These are phyloP conservation scores for Cryptosporidium viatorum DNA, from an alignment of 169 alveolate genomes.

Conservation along the genomic window DNA sequence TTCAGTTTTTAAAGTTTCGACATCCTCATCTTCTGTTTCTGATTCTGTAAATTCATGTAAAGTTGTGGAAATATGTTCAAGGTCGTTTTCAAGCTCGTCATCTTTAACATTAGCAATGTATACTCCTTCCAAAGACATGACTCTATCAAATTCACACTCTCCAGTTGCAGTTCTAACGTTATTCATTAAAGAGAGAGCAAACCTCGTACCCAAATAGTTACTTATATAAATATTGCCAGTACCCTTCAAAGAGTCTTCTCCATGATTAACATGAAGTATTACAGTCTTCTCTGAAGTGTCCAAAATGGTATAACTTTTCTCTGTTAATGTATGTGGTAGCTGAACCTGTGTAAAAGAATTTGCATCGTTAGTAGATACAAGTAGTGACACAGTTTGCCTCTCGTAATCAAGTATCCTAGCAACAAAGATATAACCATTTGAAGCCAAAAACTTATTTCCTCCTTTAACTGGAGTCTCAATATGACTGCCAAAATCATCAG, in stretches of 20 bases:
- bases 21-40: conserved; percentile 75
- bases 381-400: conserved; percentile 91
- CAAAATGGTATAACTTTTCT: conserved; percentile 93
- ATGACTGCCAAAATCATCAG: conserved; percentile 91
- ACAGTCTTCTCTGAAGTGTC: conserved; percentile 97
- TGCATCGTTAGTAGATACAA: conserved; percentile 91
- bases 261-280: conserved; percentile 95
- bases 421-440: conserved; percentile 94
- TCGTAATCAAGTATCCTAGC: conserved; percentile 88
- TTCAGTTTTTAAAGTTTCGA: conserved; percentile 79
- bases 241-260: conserved; percentile 84
- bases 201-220: conserved; percentile 94
- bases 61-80: conserved; percentile 7
- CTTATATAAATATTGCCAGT: conserved; percentile 96
- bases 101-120: conserved; percentile 94
- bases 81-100: conserved; percentile 78
- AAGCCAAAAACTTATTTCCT: conserved; percentile 93
- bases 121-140: conserved; percentile 95
- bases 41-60: conserved; percentile 55
- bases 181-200: conserved; percentile 91
- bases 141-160: conserved; percentile 95
- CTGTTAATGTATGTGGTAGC: conserved; percentile 92
- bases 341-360: conserved; percentile 86
- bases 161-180: conserved; percentile 92
- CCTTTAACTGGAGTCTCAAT: conserved; percentile 84